These are phyloP conservation scores for Nemania sp. DNA, from an alignment of 2,329 filamentous ascomycete genomes.

Conservation along the genomic window DNA sequence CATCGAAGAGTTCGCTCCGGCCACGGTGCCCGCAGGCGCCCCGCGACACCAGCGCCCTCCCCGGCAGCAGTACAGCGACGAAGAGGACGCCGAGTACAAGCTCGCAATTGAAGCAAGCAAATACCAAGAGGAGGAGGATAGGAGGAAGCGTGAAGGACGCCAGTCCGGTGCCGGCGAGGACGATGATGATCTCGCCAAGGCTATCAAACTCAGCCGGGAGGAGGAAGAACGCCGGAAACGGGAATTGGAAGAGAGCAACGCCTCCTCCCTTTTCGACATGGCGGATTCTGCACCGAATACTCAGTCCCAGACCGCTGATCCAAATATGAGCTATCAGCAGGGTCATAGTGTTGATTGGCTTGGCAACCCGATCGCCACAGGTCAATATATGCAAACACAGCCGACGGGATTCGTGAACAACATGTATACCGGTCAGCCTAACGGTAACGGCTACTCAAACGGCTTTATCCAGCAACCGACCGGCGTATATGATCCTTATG, in stretches of 20 bases:
- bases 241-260: conserved; percentile 85
- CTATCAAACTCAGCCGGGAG: conserved; percentile 90
- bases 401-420: conserved; percentile 73
- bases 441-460: conserved; percentile 65
- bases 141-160: conserved; percentile 69
- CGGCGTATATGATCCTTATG: conserved; percentile 72
- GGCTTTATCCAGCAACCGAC: conserved; percentile 69
- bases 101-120: conserved; percentile 95
- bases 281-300: conserved; percentile 61
- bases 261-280: conserved; percentile 79
- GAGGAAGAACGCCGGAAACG: conserved; percentile 88
- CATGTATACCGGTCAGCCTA: conserved; percentile 58
- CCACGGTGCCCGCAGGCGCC: conserved; percentile 34
- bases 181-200: conserved; percentile 90
- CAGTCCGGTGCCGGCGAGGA: conserved; percentile 63
- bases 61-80: conserved; percentile 60
- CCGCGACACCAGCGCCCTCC: conserved; percentile 52
- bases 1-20: conserved; percentile 73
- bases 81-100: conserved; percentile 88
- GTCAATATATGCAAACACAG: conserved; percentile 75
- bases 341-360: conserved; percentile 96
- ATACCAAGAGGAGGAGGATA: conserved; percentile 89
- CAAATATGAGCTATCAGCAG: conserved; percentile 97
- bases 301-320: conserved; percentile 81
- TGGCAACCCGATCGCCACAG: conserved; percentile 86